A percentile compares a stretch with the other conserved stretches of the same genome.
These are phyloP conservation scores for Fusarium nematophilum DNA, from an alignment of 2,329 filamentous ascomycete species.

Conservation along the genomic window DNA sequence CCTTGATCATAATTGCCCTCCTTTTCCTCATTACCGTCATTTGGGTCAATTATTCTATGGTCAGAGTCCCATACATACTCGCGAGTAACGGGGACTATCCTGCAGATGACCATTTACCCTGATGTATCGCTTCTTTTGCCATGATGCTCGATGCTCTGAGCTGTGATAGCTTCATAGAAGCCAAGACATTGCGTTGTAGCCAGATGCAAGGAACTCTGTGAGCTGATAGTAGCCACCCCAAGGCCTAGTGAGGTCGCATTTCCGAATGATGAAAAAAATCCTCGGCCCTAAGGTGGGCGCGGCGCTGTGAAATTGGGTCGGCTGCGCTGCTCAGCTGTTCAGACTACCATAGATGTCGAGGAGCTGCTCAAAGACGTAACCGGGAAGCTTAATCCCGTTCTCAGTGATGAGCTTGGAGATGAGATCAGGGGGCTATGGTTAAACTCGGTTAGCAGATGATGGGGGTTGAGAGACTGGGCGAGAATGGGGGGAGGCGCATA, in stretches of 20 bases:
- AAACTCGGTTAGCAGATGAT: background rate
- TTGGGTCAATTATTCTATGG: no score
- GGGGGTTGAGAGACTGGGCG: no score
- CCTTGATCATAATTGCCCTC: conserved; percentile 5
- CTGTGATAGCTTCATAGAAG: background rate
- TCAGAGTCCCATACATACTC: no score
- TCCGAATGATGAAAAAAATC: background rate
- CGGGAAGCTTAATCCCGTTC: conserved; percentile 76
- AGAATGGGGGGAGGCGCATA: conserved; percentile 50
- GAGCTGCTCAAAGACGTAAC: conserved; percentile 76
- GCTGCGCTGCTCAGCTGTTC: conserved; percentile 45
- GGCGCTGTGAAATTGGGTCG: conserved; percentile 13
- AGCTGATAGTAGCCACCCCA: background rate
- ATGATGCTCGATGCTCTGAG: no score
- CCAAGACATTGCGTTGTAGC: background rate
- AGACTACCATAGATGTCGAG: conserved; percentile 69
- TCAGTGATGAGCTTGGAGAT: conserved; percentile 82
- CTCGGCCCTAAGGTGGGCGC: conserved; percentile 16
- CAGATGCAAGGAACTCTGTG: background rate
- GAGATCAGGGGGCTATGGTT: conserved; percentile 69
- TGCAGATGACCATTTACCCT: no score
- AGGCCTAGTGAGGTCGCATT: background rate
- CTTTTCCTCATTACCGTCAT: background rate
- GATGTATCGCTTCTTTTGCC: no score
- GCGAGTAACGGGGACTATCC: no score